Base-by-base conservation (phyloP, 1,284 basidiomycete species). In the Rhizoctonia solani region DNA sequence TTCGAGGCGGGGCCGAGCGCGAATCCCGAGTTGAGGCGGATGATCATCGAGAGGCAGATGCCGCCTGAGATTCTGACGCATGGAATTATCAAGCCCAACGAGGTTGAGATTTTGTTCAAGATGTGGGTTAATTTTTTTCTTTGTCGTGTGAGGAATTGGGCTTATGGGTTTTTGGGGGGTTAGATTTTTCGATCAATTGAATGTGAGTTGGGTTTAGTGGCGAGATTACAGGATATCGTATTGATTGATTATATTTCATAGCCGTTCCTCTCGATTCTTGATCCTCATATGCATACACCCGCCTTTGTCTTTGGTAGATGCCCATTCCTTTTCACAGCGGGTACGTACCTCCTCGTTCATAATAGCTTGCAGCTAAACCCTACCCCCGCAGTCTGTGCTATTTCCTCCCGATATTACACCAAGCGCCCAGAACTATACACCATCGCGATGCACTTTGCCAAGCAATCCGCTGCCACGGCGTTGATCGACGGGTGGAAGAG, bases 361-460 rank as follows among this genome's bases (percentile, higher is more conserved):
- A n/a, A n/a, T n/a, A n/a, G n/a, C n/a, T 27, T 32, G 29, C n/a
- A 32, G n/a, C 23, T 29, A 8, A 1, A 2, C 2, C 56, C 32
- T n/a, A 54, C 37, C 19, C 5, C n/a, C 16, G 13, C 66, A 90
- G 89, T 92, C 47, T 91, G 89, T 69, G 89, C 89, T 11, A 84
- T 91, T 63, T 85, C 90, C 0, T 90, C 88, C 0, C 80, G 90
- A 23, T 90, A 89, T 73, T 89, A 90, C 74, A 74, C 80, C 3
- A 86, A 87, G 54, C 91, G 90, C 73, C 87, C 88, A 0, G 87
- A 90, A 74, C 87, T 91, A 55, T 91, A 92, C 73, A 87, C 88
- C 1, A 87, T 91, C 70, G 90, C 89, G 8, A 92, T 92, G 90
- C 90, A 92, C 74, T 92, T 92, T 69, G 90, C 90, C 1, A 90